Evolutionary conservation across 2,329 filamentous ascomycete genomes (phyloP).

Genomic region (Monilinia polystroma): DNA sequence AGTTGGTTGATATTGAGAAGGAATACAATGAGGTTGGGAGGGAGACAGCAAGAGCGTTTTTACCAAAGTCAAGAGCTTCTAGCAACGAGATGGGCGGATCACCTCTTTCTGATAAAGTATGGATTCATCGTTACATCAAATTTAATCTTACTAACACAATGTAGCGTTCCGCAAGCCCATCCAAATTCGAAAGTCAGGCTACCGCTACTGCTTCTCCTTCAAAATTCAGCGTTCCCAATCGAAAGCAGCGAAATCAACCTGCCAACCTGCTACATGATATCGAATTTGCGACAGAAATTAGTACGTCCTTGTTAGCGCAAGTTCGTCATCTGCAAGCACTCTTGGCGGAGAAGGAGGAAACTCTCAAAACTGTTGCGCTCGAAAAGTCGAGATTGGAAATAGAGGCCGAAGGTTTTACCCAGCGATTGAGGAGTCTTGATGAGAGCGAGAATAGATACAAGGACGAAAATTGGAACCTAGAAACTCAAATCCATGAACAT

Average conservation of each 20-base stretch:
- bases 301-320: constrained; percentile 89
- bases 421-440: constrained; percentile 78
- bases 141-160: constrained; percentile 30
- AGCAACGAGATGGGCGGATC: constrained; percentile 59
- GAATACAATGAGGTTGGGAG: constrained; percentile 93
- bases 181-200: constrained; percentile 80
- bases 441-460: constrained; percentile 96
- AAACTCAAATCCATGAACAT: constrained; percentile 86
- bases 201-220: constrained; percentile 80
- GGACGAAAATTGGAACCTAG: constrained; percentile 97
- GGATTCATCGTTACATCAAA: constrained; percentile 18
- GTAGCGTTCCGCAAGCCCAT: constrained; percentile 68
- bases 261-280: constrained; percentile 90
- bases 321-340: constrained; percentile 85
- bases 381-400: constrained; percentile 80
- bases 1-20: constrained; percentile 82
- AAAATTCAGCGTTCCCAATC: constrained; percentile 82
- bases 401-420: constrained; percentile 74
- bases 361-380: constrained; percentile 69
- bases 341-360: constrained; percentile 83
- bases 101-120: constrained; percentile 50
- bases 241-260: constrained; percentile 87
- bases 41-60: constrained; percentile 83
- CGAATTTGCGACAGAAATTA: constrained; percentile 97
- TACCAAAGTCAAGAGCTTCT: constrained; percentile 78